Evolutionary conservation across 2,329 filamentous ascomycete genomes (phyloP), one percentile per base, ranked within the genome.

Genomic region (Cercospora berteroae): DNA sequence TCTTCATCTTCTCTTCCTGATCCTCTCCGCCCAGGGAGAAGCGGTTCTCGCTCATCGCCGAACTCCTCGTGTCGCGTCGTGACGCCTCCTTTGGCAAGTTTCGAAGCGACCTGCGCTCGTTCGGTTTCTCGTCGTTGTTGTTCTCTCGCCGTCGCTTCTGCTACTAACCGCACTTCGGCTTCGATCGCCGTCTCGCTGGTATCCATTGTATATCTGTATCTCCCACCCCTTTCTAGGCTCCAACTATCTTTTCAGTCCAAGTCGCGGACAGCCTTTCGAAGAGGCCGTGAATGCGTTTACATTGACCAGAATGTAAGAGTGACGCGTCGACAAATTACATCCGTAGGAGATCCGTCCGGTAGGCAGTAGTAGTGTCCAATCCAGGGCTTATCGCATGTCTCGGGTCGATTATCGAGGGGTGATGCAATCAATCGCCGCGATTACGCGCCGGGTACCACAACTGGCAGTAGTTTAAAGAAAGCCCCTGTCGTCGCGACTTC

Each of bases 81-180:
- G n/a, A 75, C 55, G n/a, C 72, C 74, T 23, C 72, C 73, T 52
- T 70, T 72, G 48, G 74, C 71, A 12, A 70, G 20, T 55, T 71
- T 66, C n/a, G 71, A 66, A 50, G 72, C 67, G 65, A 65, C 36
- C 65, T 73, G 60, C 63, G 55, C 64, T 57, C 65, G 65, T 56
- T 71, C 68, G 50, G 63, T 48, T 39, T 67, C 66, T 56, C 55
- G 42, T 52, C 60, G 52, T 12, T 63, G 52, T 27, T 70, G 68
- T 61, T 69, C 67, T 63, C 70, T 64, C 33, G 60, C 67, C 27
- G 69, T 65, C 25, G 69, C 73, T 48, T 72, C 69, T 13, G 70
- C 63, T 23, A 76, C 76, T 48, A 79, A 71, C 10, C 74, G 72
- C n/a, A 75, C 71, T 52, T 77, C 76, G 27, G 74, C 76, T 60